These are phyloP conservation scores for Chlorella sp. DNA, from an alignment of 139 green algal species.

Conservation along the genomic window DNA sequence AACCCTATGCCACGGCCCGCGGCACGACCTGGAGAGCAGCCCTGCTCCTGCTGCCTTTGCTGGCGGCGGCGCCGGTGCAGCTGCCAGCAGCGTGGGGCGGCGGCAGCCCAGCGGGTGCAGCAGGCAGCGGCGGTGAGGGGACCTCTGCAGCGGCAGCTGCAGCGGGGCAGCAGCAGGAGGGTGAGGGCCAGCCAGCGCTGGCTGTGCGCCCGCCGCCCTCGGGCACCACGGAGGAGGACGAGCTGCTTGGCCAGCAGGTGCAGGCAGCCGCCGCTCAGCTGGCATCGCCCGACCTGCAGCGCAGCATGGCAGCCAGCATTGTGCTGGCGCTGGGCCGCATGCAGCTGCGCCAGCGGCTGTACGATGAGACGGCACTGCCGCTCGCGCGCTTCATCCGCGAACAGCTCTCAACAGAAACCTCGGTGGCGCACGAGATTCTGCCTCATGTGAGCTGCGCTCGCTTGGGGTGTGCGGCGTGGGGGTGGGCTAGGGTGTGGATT, in stretches of 20 bases:
- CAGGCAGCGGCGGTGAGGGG: no score
- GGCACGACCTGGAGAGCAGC: no score
- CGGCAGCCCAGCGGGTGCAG: not conserved
- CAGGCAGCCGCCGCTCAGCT: not conserved
- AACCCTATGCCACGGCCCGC: no score
- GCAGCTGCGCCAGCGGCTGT: not conserved
- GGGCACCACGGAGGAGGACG: no score
- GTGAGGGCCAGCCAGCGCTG: not conserved
- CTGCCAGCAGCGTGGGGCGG: no score
- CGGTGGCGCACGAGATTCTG: no score
- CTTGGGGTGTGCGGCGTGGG: not conserved
- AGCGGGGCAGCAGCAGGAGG: not conserved
- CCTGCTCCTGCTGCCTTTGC: no score
- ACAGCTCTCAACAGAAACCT: no score
- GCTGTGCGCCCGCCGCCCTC: not conserved
- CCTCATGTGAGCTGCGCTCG: no score
- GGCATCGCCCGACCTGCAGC: not conserved
- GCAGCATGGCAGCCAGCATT: not conserved
- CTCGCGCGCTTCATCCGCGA: not conserved
- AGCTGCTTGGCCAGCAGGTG: not conserved
- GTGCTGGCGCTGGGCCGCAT: constrained; percentile 14
- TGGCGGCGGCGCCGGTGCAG: no score
- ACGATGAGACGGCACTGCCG: not conserved
- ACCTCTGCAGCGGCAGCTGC: no score
- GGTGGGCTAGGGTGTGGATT: no score